Conservation (phyloP, 257 asterid species). For the Apocynum venetum region DNA sequence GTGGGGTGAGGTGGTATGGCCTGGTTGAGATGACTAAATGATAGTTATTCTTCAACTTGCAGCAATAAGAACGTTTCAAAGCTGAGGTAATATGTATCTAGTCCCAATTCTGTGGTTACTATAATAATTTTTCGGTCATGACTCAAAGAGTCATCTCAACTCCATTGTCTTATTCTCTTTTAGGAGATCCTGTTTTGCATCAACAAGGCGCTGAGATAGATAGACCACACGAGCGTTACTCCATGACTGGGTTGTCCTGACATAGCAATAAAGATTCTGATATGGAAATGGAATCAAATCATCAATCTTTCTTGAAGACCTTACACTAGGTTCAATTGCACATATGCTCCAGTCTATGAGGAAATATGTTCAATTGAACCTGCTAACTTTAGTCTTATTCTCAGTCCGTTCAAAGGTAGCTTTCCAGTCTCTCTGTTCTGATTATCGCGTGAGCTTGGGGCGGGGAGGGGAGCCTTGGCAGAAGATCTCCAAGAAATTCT, state of each 20-base stretch:
- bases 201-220: too few relatives aligned
- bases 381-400: too few relatives aligned
- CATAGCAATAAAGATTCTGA: background rate
- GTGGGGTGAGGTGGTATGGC: background rate
- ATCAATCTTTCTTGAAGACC: background rate
- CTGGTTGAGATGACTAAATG: background rate
- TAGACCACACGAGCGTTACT: background rate
- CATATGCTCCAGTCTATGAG: too few relatives aligned
- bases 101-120: background rate
- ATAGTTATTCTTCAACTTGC: constrained; percentile 9
- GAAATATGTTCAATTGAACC: too few relatives aligned
- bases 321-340: background rate
- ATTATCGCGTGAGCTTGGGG: background rate
- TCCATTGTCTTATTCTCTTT: constrained; percentile 1
- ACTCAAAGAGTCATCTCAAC: background rate
- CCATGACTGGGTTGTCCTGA: background rate
- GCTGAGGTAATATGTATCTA: background rate
- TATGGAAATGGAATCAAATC: background rate
- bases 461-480: too few relatives aligned
- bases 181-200: background rate
- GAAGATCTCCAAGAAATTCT: background rate
- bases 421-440: background rate
- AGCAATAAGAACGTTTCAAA: constrained; percentile 6
- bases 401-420: background rate
- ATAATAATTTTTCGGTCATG: background rate